Evolutionary conservation across 75 land plant species (phyloP).

Genomic region (Ceratopteris richardii): DNA sequence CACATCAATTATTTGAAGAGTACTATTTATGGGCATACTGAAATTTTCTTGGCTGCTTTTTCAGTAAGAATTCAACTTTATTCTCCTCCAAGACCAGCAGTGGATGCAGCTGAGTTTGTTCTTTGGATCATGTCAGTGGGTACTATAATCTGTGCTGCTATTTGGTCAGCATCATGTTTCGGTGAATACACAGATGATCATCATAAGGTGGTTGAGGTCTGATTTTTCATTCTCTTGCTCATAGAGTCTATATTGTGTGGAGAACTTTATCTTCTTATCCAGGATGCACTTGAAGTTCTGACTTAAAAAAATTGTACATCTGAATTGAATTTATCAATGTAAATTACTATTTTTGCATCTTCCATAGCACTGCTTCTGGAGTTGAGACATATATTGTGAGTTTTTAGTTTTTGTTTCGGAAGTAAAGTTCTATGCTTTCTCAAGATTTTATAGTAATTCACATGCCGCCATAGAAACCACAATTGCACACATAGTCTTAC

Average conservation of each 20-base stretch:
- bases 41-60: slow-evolving; percentile 3
- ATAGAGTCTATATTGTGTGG: neutral
- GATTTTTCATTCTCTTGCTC: neutral
- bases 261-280: neutral
- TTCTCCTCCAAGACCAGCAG: slow-evolving; percentile 76
- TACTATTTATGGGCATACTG: neutral
- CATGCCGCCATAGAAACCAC: too few relatives aligned
- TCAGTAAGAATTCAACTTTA: slow-evolving; percentile 70
- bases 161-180: slow-evolving; percentile 89
- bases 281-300: neutral
- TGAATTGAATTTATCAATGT: too few relatives aligned
- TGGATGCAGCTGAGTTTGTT: slow-evolving; percentile 86
- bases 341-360: too few relatives aligned
- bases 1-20: neutral
- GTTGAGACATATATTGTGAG: too few relatives aligned
- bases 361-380: too few relatives aligned
- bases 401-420: too few relatives aligned
- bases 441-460: too few relatives aligned
- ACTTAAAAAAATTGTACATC: neutral
- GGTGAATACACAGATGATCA: slow-evolving; percentile 60
- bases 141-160: slow-evolving; percentile 77
- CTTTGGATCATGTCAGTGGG: slow-evolving; percentile 95
- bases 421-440: too few relatives aligned
- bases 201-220: slow-evolving; percentile 23
- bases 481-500: too few relatives aligned